Base-by-base conservation (phyloP, 1,284 basidiomycete genomes). In the Marasmius sp. region DNA sequence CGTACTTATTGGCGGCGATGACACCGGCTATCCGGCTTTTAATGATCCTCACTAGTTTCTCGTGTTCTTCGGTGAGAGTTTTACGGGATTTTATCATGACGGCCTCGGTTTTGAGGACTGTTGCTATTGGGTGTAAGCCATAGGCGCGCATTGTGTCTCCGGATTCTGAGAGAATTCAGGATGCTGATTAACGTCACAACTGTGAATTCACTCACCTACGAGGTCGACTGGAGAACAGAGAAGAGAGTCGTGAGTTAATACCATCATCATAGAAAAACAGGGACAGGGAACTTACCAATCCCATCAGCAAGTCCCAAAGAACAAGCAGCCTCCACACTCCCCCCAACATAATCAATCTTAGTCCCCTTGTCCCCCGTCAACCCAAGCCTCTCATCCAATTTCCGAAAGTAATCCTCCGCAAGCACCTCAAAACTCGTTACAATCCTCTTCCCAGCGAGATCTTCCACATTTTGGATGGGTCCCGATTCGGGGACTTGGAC, bases 91-190 rank as follows among this genome's bases (percentile, higher is more conserved):
- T 91, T 81, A 99, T 98, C 51, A 99, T 86, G 58, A 98, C 94
- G 3, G 97, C 97, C 78, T 99, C 93, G 0, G 95, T 93, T 51
- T 87, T 75, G 60, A 98, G 85, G 14, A 99, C 77, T 1, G 94
- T 97, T 50, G 90, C 91, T 71, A 99, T 97, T 37, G 95, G 88
- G 75, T 94, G 93, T 59, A 99, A 82, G 53, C 97, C 97, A 1
- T 96, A 97, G 27, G 97, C 97, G 48, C 97, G 94, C 97, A 99
- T 99, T 1, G 97, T 99, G 71, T 99, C 97, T 36, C 97, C 97
- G n/a, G 94, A 97, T 77, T 99, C 97, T 94, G 74, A 36, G 62
- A 52, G 34, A 22, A 9, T 47, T 63, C 43, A 22, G 58, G 12
- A 20, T 37, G 16, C 52, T 22, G 57, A 39, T 43, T 60, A 11